Base-by-base conservation (phyloP, 2,329 filamentous ascomycete genomes). In the Fonsecaea multimorphosa region DNA sequence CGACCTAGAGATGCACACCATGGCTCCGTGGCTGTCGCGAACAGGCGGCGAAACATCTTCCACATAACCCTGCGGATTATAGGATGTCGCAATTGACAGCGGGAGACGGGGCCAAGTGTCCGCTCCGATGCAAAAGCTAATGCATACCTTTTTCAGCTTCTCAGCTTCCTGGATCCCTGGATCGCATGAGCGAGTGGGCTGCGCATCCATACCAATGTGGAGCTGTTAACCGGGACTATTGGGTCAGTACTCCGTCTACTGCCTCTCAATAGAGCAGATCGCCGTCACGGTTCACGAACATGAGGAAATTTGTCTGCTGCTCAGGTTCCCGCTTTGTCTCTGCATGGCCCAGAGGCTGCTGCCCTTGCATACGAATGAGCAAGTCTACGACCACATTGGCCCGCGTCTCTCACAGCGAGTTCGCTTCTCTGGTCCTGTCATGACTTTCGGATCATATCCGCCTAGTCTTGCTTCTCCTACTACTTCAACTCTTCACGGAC, bases 11-110 rank as follows among this genome's bases (percentile, higher is more conserved):
- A 65, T 57, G 63, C 56, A 56, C 49, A 59, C 57, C 57, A 66
- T 59, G 52, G 44, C 22, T 27, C 44, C 44, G 11, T 49, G 44
- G 44, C 44, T 49, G 58, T 49, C 51, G 61, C 60, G 44, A n/a
- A 49, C 19, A 53, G 58, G 51, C 58, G 61, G 63, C 61, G 67
- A 65, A 67, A 63, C 61, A 59, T 61, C 59, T 40, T 61, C 67
- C 58, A 61, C 55, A 61, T 58, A 34, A 27, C 53, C 63, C 61
- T 49, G 61, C 59, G 65, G 63, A 61, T 58, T 44, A 53, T 55
- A 54, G 51, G 62, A 70, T 70, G 68, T 70, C 68, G 66, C 68
- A 68, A 70, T 70, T 68, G 64, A 68, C 63, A 63, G 66, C 68
- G 68, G 68, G 56, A 70, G 55, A 56, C 55, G 58, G 61, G 69